These are phyloP conservation scores for Gonapodya sp. DNA, from an alignment of 192 early-diverging fungal genomes.

Conservation along the genomic window DNA sequence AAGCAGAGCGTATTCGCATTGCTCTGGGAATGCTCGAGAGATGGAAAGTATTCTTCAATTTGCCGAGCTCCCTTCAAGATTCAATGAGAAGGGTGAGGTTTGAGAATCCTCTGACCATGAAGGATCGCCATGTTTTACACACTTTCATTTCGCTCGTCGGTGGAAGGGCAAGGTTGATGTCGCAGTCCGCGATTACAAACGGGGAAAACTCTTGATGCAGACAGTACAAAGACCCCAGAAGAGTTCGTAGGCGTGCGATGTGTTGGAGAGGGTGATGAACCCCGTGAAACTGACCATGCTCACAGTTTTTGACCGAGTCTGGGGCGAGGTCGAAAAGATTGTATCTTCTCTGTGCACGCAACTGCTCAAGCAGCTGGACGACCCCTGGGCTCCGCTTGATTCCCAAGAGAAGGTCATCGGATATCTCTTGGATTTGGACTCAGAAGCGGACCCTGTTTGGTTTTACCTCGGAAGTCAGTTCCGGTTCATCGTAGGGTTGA, in stretches of 20 bases:
- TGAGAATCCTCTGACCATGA: neutral
- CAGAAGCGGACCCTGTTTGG: constrained; percentile 78
- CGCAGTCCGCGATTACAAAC: constrained; percentile 91
- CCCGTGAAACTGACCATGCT: constrained; percentile 18
- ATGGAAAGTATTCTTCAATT: constrained; percentile 93
- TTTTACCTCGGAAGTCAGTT: constrained; percentile 83
- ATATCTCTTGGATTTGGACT: constrained; percentile 62
- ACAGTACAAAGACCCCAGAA: neutral
- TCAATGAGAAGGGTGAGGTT: constrained; percentile 64
- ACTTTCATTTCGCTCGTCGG: neutral
- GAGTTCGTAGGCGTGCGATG: neutral
- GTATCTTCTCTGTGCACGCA: constrained; percentile 61
- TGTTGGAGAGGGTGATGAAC: neutral
- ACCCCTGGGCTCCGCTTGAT: constrained; percentile 68
- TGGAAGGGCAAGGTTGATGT: constrained; percentile 69
- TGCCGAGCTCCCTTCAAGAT: constrained; percentile 80
- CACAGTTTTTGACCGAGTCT: constrained; percentile 88
- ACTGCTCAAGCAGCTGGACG: constrained; percentile 64
- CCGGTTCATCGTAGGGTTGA: constrained; percentile 69
- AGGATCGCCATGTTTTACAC: neutral
- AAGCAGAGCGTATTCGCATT: constrained; percentile 81
- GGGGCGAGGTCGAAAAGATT: constrained; percentile 82
- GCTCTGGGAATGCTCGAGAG: constrained; percentile 86
- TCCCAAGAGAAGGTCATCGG: constrained; percentile 82
- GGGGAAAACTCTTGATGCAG: constrained; percentile 74